Conservation (phyloP, 768 basidiomycete species). For the Lactarius quietus region DNA sequence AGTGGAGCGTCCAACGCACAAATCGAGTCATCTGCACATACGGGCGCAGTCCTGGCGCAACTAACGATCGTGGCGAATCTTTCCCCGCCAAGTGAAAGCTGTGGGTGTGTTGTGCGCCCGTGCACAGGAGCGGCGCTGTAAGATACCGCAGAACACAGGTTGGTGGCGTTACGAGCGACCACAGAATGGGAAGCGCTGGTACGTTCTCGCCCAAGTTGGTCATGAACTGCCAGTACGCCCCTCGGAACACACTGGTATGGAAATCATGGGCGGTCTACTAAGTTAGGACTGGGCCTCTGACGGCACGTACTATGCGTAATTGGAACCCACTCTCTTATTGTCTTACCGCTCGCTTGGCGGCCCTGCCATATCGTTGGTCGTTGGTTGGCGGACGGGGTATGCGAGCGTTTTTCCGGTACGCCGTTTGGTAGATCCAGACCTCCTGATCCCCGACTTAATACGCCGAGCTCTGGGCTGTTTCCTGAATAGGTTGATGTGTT, state of each 20-base stretch:
- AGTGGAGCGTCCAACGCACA: background rate
- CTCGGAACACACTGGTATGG: conserved; percentile 7
- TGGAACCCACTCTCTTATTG: background rate
- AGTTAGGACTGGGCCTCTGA: background rate
- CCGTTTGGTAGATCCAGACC: background rate
- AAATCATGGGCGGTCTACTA: conserved; percentile 16
- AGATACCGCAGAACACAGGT: background rate
- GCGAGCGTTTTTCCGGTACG: background rate
- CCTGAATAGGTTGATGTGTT: background rate
- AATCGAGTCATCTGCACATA: conserved; percentile 3
- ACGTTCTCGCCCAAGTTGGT: conserved; percentile 20
- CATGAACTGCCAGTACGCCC: conserved; percentile 1
- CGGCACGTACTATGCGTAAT: conserved; percentile 19
- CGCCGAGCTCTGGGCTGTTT: conserved; percentile 1
- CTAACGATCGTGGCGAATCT: conserved; percentile 15
- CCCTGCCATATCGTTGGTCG: background rate
- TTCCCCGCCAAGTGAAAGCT: background rate
- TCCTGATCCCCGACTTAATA: conserved; percentile 8
- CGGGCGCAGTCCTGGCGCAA: background rate
- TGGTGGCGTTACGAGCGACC: conserved; percentile 7
- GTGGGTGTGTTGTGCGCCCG: background rate
- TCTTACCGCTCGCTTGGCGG: background rate
- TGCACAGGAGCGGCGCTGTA: background rate
- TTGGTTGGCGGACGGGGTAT: background rate
- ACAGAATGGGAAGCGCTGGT: conserved; percentile 1